A percentile compares a stretch with the other conserved stretches of the same genome.
phyloP scores from a whole-genome alignment of 768 basidiomycete genomes.

The Leccinum fibrillosum region DNA sequence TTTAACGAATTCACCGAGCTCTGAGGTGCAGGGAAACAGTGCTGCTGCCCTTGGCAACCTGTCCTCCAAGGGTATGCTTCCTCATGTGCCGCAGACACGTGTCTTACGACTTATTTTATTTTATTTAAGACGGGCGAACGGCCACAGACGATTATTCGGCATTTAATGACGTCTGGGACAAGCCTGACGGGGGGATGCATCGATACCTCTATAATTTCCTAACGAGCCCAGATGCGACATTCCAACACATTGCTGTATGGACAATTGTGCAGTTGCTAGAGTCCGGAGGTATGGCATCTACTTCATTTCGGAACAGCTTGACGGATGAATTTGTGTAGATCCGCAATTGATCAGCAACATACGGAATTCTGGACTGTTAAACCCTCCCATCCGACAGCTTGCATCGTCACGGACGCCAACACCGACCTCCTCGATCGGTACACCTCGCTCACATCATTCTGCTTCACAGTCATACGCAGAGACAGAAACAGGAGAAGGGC shows the following conservation, averaged over 20 bases:
- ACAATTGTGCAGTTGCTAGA: conserved; percentile 97
- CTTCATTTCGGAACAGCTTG: neutral
- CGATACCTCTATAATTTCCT: conserved; percentile 92
- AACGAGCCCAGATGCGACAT: conserved; percentile 90
- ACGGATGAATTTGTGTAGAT: conserved; percentile 43
- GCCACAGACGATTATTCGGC: conserved; percentile 89
- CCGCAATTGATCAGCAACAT: conserved; percentile 89
- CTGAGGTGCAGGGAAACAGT: conserved; percentile 98
- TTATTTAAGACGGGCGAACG: conserved; percentile 62
- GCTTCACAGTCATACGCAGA: conserved; percentile 73
- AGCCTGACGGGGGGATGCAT: conserved; percentile 97
- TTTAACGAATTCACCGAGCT: conserved; percentile 90
- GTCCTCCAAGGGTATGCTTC: conserved; percentile 81
- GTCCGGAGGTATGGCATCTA: conserved; percentile 66
- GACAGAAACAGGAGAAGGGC: conserved; percentile 83
- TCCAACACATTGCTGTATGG: conserved; percentile 99
- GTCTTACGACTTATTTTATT: neutral
- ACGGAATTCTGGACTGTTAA: conserved; percentile 74
- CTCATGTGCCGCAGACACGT: neutral
- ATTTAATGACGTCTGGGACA: conserved; percentile 97
- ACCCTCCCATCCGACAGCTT: conserved; percentile 84
- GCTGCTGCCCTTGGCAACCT: conserved; percentile 97
- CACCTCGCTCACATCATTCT: conserved; percentile 68
- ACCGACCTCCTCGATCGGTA: conserved; percentile 70
- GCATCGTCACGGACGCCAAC: conserved; percentile 68